These are phyloP conservation scores for Magnolia changhungtana DNA, from an alignment of 164 flowering plant genomes.

Conservation along the genomic window DNA sequence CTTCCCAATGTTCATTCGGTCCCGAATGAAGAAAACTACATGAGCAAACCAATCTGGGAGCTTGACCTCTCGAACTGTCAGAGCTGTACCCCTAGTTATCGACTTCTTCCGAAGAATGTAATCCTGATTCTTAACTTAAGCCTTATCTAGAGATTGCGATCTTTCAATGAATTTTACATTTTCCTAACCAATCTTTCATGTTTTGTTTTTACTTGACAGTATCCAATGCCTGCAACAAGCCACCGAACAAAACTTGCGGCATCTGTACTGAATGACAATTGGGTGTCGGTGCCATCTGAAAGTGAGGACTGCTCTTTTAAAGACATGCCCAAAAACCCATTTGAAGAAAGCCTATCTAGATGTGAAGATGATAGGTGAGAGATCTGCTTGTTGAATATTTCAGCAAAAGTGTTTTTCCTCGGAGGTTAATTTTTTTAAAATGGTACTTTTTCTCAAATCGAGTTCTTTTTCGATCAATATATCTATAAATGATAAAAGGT, in stretches of 20 bases:
- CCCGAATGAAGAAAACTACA: slow-evolving; percentile 65
- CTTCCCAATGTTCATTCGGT: slow-evolving; percentile 39
- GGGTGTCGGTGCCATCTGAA: slow-evolving; percentile 99
- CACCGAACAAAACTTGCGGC: slow-evolving; percentile 76
- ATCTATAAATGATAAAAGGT: no score
- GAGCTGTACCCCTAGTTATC: slow-evolving; percentile 94
- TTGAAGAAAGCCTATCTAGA: slow-evolving; percentile 94
- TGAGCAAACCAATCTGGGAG: slow-evolving; percentile 79
- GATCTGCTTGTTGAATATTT: not conserved
- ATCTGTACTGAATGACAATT: slow-evolving; percentile 84
- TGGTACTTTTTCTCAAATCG: not conserved
- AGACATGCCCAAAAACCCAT: slow-evolving; percentile 98
- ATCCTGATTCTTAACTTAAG: slow-evolving; percentile 7
- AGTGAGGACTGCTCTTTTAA: slow-evolving; percentile 97
- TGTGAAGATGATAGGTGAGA: slow-evolving; percentile 97
- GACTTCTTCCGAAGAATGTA: slow-evolving; percentile 90
- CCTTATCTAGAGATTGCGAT: not conserved
- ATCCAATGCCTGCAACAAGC: slow-evolving; percentile 79
- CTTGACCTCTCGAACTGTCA: slow-evolving; percentile 94
- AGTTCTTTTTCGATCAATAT: no score
- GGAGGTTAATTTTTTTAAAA: no score
- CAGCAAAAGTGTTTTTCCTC: not conserved
- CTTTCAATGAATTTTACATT: not conserved
- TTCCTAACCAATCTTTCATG: not conserved
- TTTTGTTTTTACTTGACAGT: slow-evolving; percentile 38